Evolutionary conservation across 2,329 filamentous ascomycete genomes (phyloP), one percentile per base, ranked within the genome.

Genomic region (Apiospora saccharicola): DNA sequence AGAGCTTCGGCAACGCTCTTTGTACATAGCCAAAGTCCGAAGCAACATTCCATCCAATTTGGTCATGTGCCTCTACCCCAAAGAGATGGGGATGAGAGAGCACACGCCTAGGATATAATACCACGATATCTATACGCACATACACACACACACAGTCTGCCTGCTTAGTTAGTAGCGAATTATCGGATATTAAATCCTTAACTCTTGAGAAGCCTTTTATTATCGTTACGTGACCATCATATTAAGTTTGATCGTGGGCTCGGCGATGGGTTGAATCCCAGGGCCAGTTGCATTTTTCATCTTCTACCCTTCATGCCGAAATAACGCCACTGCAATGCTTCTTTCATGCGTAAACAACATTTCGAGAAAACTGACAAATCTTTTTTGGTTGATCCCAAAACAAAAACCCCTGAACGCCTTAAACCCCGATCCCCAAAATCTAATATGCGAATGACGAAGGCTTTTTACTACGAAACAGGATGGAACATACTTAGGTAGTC

Each of bases 11-110:
- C 57, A 64, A n/a, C 57, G 41, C 57, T 64, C 57, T 64, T 64
- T 64, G 57, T 64, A 64, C 57, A 64, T 64, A 64, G 57, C 57
- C 34, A 64, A 64, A 64, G 57, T 64, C 57, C 57, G 57, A 64
- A n/a, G 57, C 57, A 19, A 41, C 57, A 64, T 64, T 64, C 57
- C 57, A 41, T 64, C 57, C 57, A 10, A 64, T 24, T 41, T 64
- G 57, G 57, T 64, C 34, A 8, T 34, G 41, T 41, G 57, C 53
- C 53, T 37, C 19, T 8, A 10, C 30, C 30, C 53, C 19, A 1
- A n/a, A 64, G 57, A 64, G 57, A 64, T 37, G 57, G 57, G 57
- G 30, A 10, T 2, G 26, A 34, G 49, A 51, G 53, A 64, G 57
- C 57, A 64, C 4, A n/a, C 53, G 57, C 57, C 57, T 64, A 64